Conservation (phyloP, 2,329 filamentous ascomycete species). For the Whalleya microplaca region DNA sequence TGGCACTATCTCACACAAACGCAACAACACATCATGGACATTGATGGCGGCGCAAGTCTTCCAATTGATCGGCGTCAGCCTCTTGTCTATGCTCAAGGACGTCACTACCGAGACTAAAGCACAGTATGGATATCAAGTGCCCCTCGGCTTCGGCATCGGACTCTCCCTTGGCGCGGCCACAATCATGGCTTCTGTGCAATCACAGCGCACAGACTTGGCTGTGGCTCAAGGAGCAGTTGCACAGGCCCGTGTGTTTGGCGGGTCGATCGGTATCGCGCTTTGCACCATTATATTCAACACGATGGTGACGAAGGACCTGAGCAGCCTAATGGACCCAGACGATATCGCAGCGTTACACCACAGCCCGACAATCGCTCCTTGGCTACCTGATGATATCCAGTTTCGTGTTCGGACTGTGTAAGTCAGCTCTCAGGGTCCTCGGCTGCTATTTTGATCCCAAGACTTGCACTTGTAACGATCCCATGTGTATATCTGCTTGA, state of each 20-base stretch:
- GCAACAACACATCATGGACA: slow-evolving; percentile 57
- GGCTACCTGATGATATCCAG: slow-evolving; percentile 39
- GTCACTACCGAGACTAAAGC: slow-evolving; percentile 40
- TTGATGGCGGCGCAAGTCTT: slow-evolving; percentile 53
- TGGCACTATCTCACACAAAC: slow-evolving; percentile 55
- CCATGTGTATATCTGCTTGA: background rate
- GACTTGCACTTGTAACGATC: too few relatives aligned
- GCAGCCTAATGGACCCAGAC: slow-evolving; percentile 38
- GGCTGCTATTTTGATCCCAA: background rate
- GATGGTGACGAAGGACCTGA: slow-evolving; percentile 44
- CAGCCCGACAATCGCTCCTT: slow-evolving; percentile 45
- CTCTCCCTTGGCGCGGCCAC: slow-evolving; percentile 60
- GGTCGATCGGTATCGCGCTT: slow-evolving; percentile 60
- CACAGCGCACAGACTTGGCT: slow-evolving; percentile 53
- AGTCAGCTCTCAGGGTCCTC: slow-evolving; percentile 1
- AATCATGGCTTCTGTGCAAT: slow-evolving; percentile 60
- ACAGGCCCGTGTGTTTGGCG: slow-evolving; percentile 63
- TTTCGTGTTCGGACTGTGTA: slow-evolving; percentile 44
- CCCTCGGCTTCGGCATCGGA: slow-evolving; percentile 63
- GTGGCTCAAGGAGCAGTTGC: slow-evolving; percentile 63
- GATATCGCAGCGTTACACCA: slow-evolving; percentile 50
- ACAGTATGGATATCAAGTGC: slow-evolving; percentile 58
- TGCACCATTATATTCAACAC: slow-evolving; percentile 63
- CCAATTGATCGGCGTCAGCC: slow-evolving; percentile 55
- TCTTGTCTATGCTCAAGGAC: slow-evolving; percentile 50